Evolutionary conservation across 2,329 filamentous ascomycete species (phyloP), one percentile per base, ranked within the genome.

Genomic region (Arthrobotrys entomopaga): DNA sequence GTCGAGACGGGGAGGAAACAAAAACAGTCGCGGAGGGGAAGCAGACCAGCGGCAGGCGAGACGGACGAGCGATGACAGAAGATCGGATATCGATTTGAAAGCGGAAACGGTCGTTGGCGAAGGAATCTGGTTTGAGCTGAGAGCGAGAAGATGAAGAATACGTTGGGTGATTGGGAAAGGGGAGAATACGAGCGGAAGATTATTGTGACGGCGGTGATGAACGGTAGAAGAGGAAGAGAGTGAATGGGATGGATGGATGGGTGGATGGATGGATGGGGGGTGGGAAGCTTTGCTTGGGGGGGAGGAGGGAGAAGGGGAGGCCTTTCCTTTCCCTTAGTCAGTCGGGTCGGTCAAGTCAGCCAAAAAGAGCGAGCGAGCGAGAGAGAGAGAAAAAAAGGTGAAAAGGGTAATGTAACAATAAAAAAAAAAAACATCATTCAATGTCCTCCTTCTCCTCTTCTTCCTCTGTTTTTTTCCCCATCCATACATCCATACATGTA

Each of bases 271-370:
- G 81, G 87, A 90, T 80, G 88, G 90, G 69, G 52, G 88, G 89
- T 80, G 87, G 90, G 75, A 88, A 90, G 79, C 88, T 90, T 87
- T 87, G 88, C 87, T 0, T 90, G 90, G 81, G 88, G 88, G 40
- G 81, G 58, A 82, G 82, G 64, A 53, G 46, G 19, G 42, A 38
- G 38, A 42, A 19, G 20, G 52, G 11, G 42, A 54, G 42, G 16
- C 42, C 42, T 46, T n/a, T 46, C 42, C 13, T 16, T 34, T 3
- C 3, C 10, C 29, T 26, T 26, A 34, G 29, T 34, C 29, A 34
- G 29, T 34, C 29, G 10, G 11, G 42, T n/a, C 42, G 42, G 42
- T 46, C 42, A 7, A 19, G 15, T 46, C 15, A 46, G 42, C 1
- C 15, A 46, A 40, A 6, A 40, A 13, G 34, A 13, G 42, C 42